Conservation (phyloP, 345 rosid genomes). For the Fremontodendron californicum region DNA sequence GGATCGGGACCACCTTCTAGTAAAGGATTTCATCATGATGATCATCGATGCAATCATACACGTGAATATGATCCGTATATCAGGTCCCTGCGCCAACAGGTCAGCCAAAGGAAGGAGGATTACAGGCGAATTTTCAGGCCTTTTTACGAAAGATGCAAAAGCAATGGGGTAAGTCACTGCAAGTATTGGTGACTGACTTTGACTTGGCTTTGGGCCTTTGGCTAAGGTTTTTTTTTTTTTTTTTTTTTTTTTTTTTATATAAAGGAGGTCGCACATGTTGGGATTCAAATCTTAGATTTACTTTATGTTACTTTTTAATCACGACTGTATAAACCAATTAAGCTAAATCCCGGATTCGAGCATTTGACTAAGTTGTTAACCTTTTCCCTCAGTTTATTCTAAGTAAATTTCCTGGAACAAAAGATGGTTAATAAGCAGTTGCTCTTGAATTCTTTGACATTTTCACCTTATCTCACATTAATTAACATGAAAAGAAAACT, state of each 20-base stretch:
- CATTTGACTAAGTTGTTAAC: background rate
- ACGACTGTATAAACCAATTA: too few relatives aligned
- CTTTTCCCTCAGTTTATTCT: too few relatives aligned
- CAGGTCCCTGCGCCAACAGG: conserved; percentile 24
- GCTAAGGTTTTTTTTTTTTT: too few relatives aligned
- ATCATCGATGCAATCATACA: background rate
- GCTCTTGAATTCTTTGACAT: too few relatives aligned
- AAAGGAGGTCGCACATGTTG: too few relatives aligned
- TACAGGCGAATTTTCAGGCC: conserved; percentile 26
- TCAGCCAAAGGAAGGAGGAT: conserved; percentile 23
- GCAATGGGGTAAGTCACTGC: conserved; percentile 29
- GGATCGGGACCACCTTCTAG: background rate
- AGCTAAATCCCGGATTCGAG: too few relatives aligned
- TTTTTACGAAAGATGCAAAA: conserved; percentile 30
- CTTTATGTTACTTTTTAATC: too few relatives aligned
- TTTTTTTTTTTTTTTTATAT: too few relatives aligned
- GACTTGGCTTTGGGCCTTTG: background rate
- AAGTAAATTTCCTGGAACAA: background rate
- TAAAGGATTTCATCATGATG: background rate
- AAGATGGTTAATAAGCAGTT: background rate
- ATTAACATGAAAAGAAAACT: too few relatives aligned
- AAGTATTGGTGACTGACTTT: background rate
- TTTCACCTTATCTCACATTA: too few relatives aligned
- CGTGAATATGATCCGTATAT: conserved; percentile 9
- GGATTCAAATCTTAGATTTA: too few relatives aligned